Evolutionary conservation across 2,329 filamentous ascomycete species (phyloP).

Genomic region (Hypomyces rosellus): DNA sequence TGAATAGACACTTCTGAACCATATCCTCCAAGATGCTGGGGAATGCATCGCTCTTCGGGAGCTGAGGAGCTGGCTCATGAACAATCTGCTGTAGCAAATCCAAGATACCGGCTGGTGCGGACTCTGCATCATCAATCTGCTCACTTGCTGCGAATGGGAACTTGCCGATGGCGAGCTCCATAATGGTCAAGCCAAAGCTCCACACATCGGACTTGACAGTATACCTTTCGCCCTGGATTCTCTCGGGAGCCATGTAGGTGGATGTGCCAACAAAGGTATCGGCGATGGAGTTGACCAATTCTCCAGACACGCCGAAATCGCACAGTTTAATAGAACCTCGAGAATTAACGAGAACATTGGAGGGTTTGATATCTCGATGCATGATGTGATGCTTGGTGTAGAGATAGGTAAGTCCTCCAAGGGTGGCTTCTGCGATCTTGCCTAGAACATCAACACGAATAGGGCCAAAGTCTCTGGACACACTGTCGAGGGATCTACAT

Average conservation of each 20-base stretch:
- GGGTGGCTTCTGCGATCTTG: constrained; percentile 93
- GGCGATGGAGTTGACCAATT: constrained; percentile 94
- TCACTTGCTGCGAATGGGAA: constrained; percentile 84
- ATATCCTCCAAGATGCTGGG: constrained; percentile 92
- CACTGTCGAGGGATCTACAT: constrained; percentile 77
- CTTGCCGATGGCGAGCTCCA: constrained; percentile 96
- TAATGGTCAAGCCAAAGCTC: constrained; percentile 92
- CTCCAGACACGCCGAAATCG: constrained; percentile 97
- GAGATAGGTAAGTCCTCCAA: constrained; percentile 89
- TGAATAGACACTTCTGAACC: constrained; percentile 91
- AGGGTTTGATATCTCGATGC: constrained; percentile 98
- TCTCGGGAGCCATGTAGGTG: constrained; percentile 98
- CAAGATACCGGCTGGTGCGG: constrained; percentile 86
- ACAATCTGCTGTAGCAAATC: constrained; percentile 97
- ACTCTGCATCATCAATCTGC: constrained; percentile 64
- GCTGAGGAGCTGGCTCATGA: constrained; percentile 84
- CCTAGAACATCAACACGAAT: constrained; percentile 93
- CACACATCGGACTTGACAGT: constrained; percentile 98
- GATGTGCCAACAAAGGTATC: constrained; percentile 98
- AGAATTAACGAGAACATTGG: constrained; percentile 94
- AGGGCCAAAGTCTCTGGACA: constrained; percentile 91
- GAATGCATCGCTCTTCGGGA: constrained; percentile 97
- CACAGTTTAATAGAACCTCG: constrained; percentile 92
- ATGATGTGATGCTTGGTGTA: constrained; percentile 96
- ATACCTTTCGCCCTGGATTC: constrained; percentile 94